These are phyloP conservation scores for Plasmodium inui DNA, from an alignment of 169 alveolate species.

Conservation along the genomic window DNA sequence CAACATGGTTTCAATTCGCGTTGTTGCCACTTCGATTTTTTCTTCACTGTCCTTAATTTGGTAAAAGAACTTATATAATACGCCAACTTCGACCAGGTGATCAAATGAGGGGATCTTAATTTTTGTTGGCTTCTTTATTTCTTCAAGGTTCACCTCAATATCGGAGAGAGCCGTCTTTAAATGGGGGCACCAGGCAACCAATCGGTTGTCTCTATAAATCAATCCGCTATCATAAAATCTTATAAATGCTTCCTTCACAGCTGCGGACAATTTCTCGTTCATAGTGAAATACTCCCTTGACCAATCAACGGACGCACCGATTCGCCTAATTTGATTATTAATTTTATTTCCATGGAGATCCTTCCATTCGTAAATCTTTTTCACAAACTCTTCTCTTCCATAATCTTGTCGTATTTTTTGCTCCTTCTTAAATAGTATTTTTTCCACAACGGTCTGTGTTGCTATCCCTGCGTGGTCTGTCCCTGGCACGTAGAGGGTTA, in stretches of 20 bases:
- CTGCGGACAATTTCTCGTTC: conserved; percentile 92
- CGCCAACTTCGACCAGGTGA: conserved; percentile 97
- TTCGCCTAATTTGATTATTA: conserved; percentile 90
- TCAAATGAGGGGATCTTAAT: conserved; percentile 82
- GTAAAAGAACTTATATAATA: conserved; percentile 96
- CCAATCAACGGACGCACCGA: conserved; percentile 98
- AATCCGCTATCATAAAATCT: conserved; percentile 94
- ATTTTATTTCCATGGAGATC: conserved; percentile 96
- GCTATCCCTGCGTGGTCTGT: conserved; percentile 99
- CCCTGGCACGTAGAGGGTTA: conserved; percentile 99
- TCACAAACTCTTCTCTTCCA: conserved; percentile 96
- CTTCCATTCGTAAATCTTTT: conserved; percentile 98
- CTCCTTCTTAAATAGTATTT: conserved; percentile 93
- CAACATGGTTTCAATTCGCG: conserved; percentile 99
- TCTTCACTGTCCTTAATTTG: conserved; percentile 91
- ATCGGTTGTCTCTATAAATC: conserved; percentile 95
- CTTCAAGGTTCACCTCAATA: conserved; percentile 98
- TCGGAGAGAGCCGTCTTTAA: conserved; percentile 99
- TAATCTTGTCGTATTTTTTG: conserved; percentile 95
- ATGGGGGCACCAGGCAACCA: conserved; percentile 99
- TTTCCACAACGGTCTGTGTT: conserved; percentile 99
- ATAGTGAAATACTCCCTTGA: conserved; percentile 97
- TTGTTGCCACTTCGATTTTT: conserved; percentile 93
- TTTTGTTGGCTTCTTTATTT: conserved; percentile 91
- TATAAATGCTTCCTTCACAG: conserved; percentile 98